Conservation (phyloP, 805 yeast genomes). For the Candida fluviatilis region DNA sequence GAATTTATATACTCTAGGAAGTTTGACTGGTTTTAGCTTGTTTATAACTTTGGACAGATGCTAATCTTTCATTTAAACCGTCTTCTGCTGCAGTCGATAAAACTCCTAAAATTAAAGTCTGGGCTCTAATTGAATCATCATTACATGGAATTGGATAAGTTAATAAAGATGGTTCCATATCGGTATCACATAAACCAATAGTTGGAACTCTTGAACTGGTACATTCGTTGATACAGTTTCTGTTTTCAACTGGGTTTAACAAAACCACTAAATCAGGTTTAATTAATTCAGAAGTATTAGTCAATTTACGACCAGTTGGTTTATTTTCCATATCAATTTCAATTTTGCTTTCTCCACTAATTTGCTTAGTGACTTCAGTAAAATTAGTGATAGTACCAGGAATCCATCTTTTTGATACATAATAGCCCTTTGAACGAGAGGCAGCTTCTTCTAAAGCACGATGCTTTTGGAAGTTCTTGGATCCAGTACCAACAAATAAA, state of each 20-base stretch:
- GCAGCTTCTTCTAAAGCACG: constrained; percentile 79
- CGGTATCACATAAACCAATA: constrained; percentile 90
- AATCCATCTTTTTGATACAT: constrained; percentile 82
- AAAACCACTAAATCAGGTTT: constrained; percentile 88
- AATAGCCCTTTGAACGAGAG: constrained; percentile 68
- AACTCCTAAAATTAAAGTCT: constrained; percentile 76
- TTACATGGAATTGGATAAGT: constrained; percentile 96
- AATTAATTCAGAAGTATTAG: constrained; percentile 45
- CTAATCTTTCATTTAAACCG: constrained; percentile 62
- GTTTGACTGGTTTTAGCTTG: background rate
- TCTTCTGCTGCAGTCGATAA: constrained; percentile 79
- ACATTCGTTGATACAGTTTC: constrained; percentile 79
- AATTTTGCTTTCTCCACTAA: constrained; percentile 24
- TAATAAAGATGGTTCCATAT: constrained; percentile 82
- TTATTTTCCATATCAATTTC: constrained; percentile 75
- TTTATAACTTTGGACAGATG: constrained; percentile 10
- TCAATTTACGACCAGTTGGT: constrained; percentile 57
- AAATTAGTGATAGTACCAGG: constrained; percentile 94
- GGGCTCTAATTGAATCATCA: constrained; percentile 83
- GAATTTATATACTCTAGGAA: background rate
- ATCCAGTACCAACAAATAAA: constrained; percentile 78
- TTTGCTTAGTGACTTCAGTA: constrained; percentile 59
- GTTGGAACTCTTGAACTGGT: constrained; percentile 82
- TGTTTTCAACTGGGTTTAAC: constrained; percentile 83
- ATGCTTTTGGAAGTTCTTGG: constrained; percentile 55